Evolutionary conservation across 257 asterid genomes (phyloP).

Genomic region (Agastache rugosa): DNA sequence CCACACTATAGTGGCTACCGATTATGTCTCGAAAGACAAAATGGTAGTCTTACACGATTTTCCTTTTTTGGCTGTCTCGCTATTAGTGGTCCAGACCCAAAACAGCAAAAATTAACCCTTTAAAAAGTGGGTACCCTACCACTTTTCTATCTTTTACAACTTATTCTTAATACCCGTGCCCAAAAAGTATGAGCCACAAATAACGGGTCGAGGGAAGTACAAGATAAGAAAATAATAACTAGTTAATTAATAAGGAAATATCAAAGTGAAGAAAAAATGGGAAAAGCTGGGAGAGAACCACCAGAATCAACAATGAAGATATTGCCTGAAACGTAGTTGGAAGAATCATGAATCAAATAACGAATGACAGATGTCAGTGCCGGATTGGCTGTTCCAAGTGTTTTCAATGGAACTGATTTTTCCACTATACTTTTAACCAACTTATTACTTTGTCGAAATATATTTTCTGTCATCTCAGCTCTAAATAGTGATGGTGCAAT

Average conservation of each 20-base stretch:
- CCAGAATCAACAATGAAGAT: slow-evolving; percentile 39
- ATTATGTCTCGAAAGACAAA: too few relatives aligned
- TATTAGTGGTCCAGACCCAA: too few relatives aligned
- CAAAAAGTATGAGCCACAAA: too few relatives aligned
- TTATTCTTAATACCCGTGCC: too few relatives aligned
- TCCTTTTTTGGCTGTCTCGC: too few relatives aligned
- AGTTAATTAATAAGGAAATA: neutral
- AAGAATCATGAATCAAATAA: slow-evolving; percentile 38
- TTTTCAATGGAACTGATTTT: slow-evolving; percentile 33
- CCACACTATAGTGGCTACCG: too few relatives aligned
- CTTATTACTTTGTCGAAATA: slow-evolving; percentile 19
- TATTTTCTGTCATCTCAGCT: slow-evolving; percentile 46
- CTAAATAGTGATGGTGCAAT: slow-evolving; percentile 49
- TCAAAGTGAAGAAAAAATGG: slow-evolving; percentile 40
- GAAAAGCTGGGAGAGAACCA: slow-evolving; percentile 19
- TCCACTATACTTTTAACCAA: slow-evolving; percentile 39
- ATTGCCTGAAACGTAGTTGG: slow-evolving; percentile 35
- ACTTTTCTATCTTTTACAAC: too few relatives aligned
- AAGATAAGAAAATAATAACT: too few relatives aligned
- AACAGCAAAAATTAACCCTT: too few relatives aligned
- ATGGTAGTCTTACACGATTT: too few relatives aligned
- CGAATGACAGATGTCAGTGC: slow-evolving; percentile 36
- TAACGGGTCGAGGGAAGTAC: too few relatives aligned
- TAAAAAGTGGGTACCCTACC: too few relatives aligned
- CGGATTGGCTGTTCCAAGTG: slow-evolving; percentile 40